Evolutionary conservation across 169 alveolate genomes (phyloP).

Genomic region (Babesia bigemina): DNA sequence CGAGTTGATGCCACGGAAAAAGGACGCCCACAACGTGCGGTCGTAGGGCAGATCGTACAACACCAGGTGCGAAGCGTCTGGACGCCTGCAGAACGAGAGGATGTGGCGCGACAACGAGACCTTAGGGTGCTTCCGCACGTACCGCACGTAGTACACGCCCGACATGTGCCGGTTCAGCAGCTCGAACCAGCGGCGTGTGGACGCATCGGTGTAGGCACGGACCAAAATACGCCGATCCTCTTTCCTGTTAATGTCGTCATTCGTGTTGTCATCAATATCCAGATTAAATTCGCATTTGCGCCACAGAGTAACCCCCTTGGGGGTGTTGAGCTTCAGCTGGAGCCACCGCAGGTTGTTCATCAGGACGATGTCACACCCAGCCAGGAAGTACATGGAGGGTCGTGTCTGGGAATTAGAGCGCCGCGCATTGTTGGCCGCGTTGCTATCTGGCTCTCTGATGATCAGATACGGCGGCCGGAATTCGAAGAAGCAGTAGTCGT

Average conservation of each 20-base stretch:
- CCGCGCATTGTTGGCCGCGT: not conserved
- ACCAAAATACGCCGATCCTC: constrained; percentile 12
- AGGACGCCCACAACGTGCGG: constrained; percentile 29
- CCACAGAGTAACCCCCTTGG: not conserved
- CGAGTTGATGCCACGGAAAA: constrained; percentile 29
- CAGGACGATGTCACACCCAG: constrained; percentile 12
- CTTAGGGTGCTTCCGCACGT: constrained; percentile 29
- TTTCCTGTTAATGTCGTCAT: not conserved
- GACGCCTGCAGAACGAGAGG: constrained; percentile 59
- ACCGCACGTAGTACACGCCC: constrained; percentile 39
- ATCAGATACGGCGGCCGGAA: constrained; percentile 57
- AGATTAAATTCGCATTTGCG: not conserved
- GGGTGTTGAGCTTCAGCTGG: constrained; percentile 28
- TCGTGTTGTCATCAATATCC: not conserved
- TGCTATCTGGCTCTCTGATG: not conserved
- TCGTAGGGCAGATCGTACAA: constrained; percentile 55
- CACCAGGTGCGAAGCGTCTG: constrained; percentile 39
- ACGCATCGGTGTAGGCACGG: constrained; percentile 32
- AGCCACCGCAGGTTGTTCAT: constrained; percentile 50
- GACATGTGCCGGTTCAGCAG: constrained; percentile 34
- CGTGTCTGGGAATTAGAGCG: not conserved
- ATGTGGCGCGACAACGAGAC: constrained; percentile 31
- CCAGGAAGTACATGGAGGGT: constrained; percentile 20
- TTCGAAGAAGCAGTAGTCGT: constrained; percentile 46
- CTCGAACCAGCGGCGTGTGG: constrained; percentile 63